Evolutionary conservation across 2,329 filamentous ascomycete species (phyloP), one percentile per base, ranked within the genome.

Genomic region (Acrodontium crateriforme): DNA sequence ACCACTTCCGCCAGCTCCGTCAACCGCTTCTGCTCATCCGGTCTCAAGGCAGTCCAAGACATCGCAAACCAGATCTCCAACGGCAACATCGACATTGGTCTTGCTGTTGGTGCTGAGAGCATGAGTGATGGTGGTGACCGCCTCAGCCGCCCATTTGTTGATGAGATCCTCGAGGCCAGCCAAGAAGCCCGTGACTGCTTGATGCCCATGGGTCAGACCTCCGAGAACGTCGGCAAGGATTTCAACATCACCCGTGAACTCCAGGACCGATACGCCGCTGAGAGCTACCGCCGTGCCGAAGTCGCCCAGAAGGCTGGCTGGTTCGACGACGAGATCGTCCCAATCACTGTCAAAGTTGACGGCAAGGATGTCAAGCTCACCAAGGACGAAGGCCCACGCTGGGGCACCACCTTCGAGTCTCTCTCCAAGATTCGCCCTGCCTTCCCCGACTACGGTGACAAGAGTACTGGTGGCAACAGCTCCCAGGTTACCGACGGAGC

Each of bases 181-280:
- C 78, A 83, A 52, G 82, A 94, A 51, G 71, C 83, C 1, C 58
- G 58, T 25, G 87, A 95, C 60, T 89, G 84, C 66, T 72, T 87
- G 72, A 72, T 84, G 67, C 80, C 87, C 41, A 98, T 98, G 89
- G 89, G 89, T 13, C 91, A 92, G 71, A 98, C 89, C 3, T 87
- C 78, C 34, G 89, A 98, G 65, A 95, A 95, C 52, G 84, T 98
- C 16, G 83, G 78, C 45, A 73, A 73, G 26, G 89, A 95, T 60
- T 95, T 95, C 56, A 71, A 78, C 50, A 76, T 98, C 52, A 61
- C 71, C 2, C 72, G 89, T 36, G 74, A 85, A 51, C 60, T 62
- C 52, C 81, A 95, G 60, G 89, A 98, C 57, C 63, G 68, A 41
- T 95, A 75, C 54, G 82, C 89, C 0, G 79, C 79, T 7, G 83